Conservation (phyloP, 2,329 filamentous ascomycete species). For the Fusarium metavorans region DNA sequence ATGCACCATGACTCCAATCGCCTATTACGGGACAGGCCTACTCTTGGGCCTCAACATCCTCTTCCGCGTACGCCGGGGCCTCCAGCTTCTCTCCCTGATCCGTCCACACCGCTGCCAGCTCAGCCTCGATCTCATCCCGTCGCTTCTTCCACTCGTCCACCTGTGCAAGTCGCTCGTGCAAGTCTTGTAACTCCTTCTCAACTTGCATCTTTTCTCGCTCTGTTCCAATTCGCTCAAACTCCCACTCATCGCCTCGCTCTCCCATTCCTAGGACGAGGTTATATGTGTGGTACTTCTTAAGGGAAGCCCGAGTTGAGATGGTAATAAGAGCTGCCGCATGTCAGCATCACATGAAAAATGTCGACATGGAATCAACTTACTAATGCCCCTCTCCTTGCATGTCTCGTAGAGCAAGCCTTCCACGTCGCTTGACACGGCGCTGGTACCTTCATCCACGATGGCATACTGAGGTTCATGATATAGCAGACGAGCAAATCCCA, state of each 20-base stretch:
- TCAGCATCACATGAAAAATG: slow-evolving; percentile 33
- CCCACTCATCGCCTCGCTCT: slow-evolving; percentile 86
- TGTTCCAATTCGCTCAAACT: slow-evolving; percentile 93
- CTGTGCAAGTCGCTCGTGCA: slow-evolving; percentile 82
- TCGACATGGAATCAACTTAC: slow-evolving; percentile 63
- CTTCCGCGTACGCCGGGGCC: slow-evolving; percentile 58
- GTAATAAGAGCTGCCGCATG: slow-evolving; percentile 80
- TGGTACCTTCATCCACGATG: slow-evolving; percentile 95
- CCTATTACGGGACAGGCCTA: neutral
- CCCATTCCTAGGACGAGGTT: slow-evolving; percentile 88
- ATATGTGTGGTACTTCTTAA: slow-evolving; percentile 96
- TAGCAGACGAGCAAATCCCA: slow-evolving; percentile 88
- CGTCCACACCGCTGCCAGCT: slow-evolving; percentile 76
- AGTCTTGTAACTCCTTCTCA: slow-evolving; percentile 88
- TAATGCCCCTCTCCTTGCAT: slow-evolving; percentile 93
- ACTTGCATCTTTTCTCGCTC: slow-evolving; percentile 93
- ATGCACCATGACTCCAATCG: slow-evolving; percentile 6
- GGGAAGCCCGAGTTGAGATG: slow-evolving; percentile 90
- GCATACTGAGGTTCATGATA: slow-evolving; percentile 97
- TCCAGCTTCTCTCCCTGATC: slow-evolving; percentile 62
- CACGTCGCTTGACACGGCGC: slow-evolving; percentile 92
- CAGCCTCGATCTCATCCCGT: slow-evolving; percentile 82
- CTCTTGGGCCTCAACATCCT: slow-evolving; percentile 24
- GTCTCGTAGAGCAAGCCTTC: slow-evolving; percentile 94
- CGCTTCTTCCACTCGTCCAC: slow-evolving; percentile 88